Evolutionary conservation across 306 rosid genomes (phyloP).

Genomic region (Gastrolobium villosum): DNA sequence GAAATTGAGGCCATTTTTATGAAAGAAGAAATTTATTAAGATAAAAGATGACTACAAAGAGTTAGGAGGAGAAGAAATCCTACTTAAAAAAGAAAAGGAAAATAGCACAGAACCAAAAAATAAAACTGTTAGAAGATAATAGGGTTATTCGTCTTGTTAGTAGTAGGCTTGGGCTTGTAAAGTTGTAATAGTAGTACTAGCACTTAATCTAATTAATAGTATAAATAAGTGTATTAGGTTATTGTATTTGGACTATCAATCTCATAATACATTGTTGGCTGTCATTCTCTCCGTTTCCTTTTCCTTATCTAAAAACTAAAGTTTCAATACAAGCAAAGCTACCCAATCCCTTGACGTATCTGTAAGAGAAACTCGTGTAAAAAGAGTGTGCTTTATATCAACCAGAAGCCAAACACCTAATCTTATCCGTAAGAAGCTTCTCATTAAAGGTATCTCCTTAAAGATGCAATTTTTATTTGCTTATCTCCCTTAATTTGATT

Average conservation of each 20-base stretch:
- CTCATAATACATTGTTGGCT: not conserved
- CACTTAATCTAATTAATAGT: constrained; percentile 12
- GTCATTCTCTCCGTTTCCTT: constrained; percentile 5
- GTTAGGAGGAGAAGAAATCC: constrained; percentile 28
- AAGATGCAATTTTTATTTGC: too few species aligned
- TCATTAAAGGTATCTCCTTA: not conserved
- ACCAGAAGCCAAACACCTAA: not conserved
- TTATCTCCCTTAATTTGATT: too few species aligned
- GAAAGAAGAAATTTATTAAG: not conserved
- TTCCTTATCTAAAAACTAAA: not conserved
- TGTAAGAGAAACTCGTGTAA: constrained; percentile 9
- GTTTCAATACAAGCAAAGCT: not conserved
- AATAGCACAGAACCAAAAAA: not conserved
- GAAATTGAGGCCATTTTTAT: not conserved
- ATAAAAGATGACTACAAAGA: constrained; percentile 1
- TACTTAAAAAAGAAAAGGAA: not conserved
- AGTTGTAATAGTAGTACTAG: not conserved
- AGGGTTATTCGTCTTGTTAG: constrained; percentile 25
- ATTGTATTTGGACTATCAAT: constrained; percentile 9
- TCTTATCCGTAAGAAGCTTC: not conserved
- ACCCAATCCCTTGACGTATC: not conserved
- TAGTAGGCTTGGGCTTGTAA: too few species aligned
- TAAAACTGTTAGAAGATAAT: not conserved
- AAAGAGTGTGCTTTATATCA: not conserved
- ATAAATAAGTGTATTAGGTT: not conserved